These are phyloP conservation scores for Saprolegnia diclina DNA, from an alignment of 352 stramenopile genomes.

Conservation along the genomic window DNA sequence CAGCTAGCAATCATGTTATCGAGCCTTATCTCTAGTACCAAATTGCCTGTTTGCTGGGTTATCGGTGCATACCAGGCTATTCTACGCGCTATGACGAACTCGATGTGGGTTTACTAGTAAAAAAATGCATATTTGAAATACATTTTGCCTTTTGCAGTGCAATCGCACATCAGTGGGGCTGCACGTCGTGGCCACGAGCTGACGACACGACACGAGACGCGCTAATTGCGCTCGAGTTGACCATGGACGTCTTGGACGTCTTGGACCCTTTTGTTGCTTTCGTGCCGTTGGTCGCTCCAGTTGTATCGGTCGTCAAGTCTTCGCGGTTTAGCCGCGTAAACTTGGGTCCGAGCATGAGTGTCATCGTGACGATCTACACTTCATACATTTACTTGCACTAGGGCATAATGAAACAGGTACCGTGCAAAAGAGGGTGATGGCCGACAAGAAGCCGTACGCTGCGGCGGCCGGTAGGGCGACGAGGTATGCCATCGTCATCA, in stretches of 20 bases:
- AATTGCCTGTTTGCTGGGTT: too few species aligned
- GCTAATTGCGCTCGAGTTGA: neutral
- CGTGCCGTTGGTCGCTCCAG: neutral
- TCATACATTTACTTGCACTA: too few species aligned
- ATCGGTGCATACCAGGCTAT: too few species aligned
- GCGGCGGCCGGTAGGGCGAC: neutral
- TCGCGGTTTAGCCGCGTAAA: neutral
- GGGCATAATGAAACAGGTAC: neutral
- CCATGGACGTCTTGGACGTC: neutral
- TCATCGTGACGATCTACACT: slow-evolving; percentile 3
- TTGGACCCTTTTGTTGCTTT: neutral
- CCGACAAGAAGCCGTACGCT: neutral
- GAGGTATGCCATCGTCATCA: slow-evolving; percentile 14
- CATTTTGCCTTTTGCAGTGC: too few species aligned
- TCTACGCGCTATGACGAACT: too few species aligned
- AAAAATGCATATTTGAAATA: too few species aligned
- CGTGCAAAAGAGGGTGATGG: slow-evolving; percentile 33
- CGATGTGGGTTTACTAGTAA: too few species aligned
- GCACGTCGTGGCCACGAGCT: neutral
- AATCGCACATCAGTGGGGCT: neutral
- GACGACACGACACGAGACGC: neutral
- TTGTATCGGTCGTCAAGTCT: slow-evolving; percentile 7
- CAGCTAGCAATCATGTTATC: too few species aligned
- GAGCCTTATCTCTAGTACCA: too few species aligned
- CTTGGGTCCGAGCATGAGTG: slow-evolving; percentile 20